Evolutionary conservation across 345 rosid genomes (phyloP).

Genomic region (Ailanthus altissimus): DNA sequence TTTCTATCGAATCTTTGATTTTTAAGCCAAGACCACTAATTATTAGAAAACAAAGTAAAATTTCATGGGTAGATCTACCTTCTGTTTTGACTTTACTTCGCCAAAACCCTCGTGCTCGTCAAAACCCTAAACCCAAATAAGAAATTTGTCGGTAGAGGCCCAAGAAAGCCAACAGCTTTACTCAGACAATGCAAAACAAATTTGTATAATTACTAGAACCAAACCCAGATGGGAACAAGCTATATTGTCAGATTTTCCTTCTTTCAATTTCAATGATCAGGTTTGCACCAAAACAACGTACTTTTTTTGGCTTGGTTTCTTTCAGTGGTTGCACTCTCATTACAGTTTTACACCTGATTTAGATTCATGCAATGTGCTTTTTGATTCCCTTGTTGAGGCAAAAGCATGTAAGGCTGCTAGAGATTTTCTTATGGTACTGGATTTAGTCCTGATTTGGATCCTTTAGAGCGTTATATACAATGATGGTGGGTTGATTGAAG

Average conservation of each 20-base stretch:
- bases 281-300: constrained; percentile 53
- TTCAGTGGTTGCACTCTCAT: constrained; percentile 47
- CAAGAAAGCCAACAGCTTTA: constrained; percentile 19
- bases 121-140: constrained; percentile 32
- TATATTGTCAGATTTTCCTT: constrained; percentile 54
- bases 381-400: constrained; percentile 61
- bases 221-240: constrained; percentile 55
- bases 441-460: constrained; percentile 37
- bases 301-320: constrained; percentile 53
- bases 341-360: constrained; percentile 40
- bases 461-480: constrained; percentile 47
- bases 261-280: constrained; percentile 54
- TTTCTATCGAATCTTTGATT: background rate
- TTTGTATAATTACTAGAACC: constrained; percentile 47
- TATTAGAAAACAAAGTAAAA: background rate
- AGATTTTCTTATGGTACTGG: constrained; percentile 42
- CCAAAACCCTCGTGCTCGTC: constrained; percentile 30
- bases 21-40: background rate
- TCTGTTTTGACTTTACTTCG: constrained; percentile 30
- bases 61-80: constrained; percentile 45
- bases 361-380: constrained; percentile 48
- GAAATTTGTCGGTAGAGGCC: constrained; percentile 33
- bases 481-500: constrained; percentile 47
- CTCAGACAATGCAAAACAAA: constrained; percentile 44
- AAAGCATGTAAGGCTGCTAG: constrained; percentile 50